Evolutionary conservation across 129 eudicot genomes (phyloP), one percentile per base, ranked within the genome.

Genomic region (Escallonia rubra): DNA sequence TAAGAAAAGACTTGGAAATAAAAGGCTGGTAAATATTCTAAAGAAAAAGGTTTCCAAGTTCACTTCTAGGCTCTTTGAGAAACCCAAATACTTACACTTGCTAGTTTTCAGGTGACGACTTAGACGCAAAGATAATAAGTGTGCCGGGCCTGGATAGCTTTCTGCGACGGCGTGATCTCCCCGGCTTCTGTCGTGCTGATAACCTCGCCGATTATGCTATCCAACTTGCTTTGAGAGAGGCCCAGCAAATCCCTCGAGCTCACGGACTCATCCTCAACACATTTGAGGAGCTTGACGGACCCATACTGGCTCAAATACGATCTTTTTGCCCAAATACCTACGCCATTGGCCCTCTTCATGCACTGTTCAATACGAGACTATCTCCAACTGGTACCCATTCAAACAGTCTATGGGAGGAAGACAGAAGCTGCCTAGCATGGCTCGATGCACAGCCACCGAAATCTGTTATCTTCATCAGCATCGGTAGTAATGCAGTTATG

Each of bases 321-420:
- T 55, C 75, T 13, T 14, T 68, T 7, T 76, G 76, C 59, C 83
- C 79, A 53, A 70, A 85, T 45, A 61, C 71, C 12, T 85, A 79
- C 52, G 57, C 78, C 59, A 59, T 85, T 5, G 87, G 91, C 55
- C 91, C 87, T 16, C 64, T 79, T 12, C 85, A 87, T 43, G 43
- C 85, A 4, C 78, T 74, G 66, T 54, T 71, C 47, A 83, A 80
- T 66, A 38, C 80, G 4, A 39, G 65, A n/a, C 66, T 83, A 2
- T 48, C 71, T 55, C 16, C 59, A 48, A 45, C 10, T 2, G 5
- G 43, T 5, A 23, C 43, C 44, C 61, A 72, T 46, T 81, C 91
- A 10, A 82, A 74, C 57, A 82, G 86, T 66, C 62, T 82, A 5
- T 79, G 88, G 88, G 67, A 71, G 56, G 89, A 88, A 53, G 88